phyloP scores from a whole-genome alignment of 1,284 basidiomycete genomes.

The Xanthoconium separans region DNA sequence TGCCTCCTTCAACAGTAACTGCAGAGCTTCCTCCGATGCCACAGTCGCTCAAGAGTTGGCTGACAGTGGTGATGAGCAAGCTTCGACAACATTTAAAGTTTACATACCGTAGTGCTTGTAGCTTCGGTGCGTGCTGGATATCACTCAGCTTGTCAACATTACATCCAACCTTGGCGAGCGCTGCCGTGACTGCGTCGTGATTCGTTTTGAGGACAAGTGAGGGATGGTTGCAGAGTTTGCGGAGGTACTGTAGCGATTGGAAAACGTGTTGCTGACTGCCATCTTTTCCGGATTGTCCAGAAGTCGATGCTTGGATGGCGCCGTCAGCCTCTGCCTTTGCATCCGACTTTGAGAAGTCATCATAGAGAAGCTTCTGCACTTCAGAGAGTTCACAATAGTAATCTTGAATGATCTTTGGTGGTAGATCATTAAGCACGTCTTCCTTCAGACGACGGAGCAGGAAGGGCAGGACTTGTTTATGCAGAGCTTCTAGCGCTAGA shows the following conservation, averaged over 20 bases:
- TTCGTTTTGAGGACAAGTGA: slow-evolving; percentile 80
- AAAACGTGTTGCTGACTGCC: slow-evolving; percentile 83
- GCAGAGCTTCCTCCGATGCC: slow-evolving; percentile 76
- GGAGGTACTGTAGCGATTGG: slow-evolving; percentile 94
- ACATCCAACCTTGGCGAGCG: slow-evolving; percentile 58
- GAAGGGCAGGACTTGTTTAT: slow-evolving; percentile 99
- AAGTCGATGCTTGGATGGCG: slow-evolving; percentile 49
- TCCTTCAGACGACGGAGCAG: slow-evolving; percentile 95
- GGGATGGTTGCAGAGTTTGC: slow-evolving; percentile 98
- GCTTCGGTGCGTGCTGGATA: slow-evolving; percentile 91
- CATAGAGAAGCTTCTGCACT: slow-evolving; percentile 90
- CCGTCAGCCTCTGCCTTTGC: slow-evolving; percentile 67
- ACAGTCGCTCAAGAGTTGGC: slow-evolving; percentile 92
- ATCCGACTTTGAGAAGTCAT: slow-evolving; percentile 86
- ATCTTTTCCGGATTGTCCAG: slow-evolving; percentile 40
- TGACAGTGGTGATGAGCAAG: slow-evolving; percentile 32
- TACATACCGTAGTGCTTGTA: slow-evolving; percentile 83
- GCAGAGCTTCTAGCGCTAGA: slow-evolving; percentile 91
- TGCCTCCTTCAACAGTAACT: slow-evolving; percentile 49
- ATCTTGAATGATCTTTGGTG: slow-evolving; percentile 99
- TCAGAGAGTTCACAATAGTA: slow-evolving; percentile 98
- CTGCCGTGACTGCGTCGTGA: slow-evolving; percentile 57
- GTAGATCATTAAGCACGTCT: slow-evolving; percentile 94
- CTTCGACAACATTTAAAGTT: not conserved
- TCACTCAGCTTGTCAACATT: slow-evolving; percentile 60